phyloP scores from a whole-genome alignment of 495 filamentous ascomycete species.

The Trichoderma reesei region DNA sequence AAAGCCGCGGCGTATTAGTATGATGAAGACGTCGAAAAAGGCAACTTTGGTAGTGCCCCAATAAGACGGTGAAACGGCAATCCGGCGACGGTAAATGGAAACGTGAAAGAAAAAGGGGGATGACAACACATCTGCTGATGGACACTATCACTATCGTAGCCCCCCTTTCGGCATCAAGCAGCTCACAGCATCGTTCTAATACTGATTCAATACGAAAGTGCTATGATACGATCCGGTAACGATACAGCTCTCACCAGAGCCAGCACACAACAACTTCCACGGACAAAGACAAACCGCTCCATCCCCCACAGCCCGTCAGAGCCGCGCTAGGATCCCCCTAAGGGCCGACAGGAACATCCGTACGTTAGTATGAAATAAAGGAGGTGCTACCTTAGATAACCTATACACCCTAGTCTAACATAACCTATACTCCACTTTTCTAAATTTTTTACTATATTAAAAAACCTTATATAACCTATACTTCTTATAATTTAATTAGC shows the following conservation, averaged over 20 bases:
- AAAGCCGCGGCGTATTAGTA: background rate
- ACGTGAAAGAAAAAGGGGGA: background rate
- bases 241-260: no score
- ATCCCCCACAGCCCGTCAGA: background rate
- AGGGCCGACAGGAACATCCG: background rate
- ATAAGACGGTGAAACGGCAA: background rate
- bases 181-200: no score
- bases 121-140: background rate
- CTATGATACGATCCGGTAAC: no score
- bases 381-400: no score
- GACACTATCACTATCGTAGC: background rate
- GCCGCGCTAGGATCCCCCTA: background rate
- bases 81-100: no score
- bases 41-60: background rate
- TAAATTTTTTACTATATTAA: no score
- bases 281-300: background rate
- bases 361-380: background rate
- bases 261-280: background rate
- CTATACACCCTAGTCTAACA: no score
- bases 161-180: background rate
- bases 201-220: no score
- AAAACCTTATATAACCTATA: no score
- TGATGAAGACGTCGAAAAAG: background rate
- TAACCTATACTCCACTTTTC: no score
- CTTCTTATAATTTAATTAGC: no score